A percentile compares a stretch with the other conserved stretches of the same genome.
phyloP scores from a whole-genome alignment of 2,329 filamentous ascomycete species.

The Aspergillus nomiae region DNA sequence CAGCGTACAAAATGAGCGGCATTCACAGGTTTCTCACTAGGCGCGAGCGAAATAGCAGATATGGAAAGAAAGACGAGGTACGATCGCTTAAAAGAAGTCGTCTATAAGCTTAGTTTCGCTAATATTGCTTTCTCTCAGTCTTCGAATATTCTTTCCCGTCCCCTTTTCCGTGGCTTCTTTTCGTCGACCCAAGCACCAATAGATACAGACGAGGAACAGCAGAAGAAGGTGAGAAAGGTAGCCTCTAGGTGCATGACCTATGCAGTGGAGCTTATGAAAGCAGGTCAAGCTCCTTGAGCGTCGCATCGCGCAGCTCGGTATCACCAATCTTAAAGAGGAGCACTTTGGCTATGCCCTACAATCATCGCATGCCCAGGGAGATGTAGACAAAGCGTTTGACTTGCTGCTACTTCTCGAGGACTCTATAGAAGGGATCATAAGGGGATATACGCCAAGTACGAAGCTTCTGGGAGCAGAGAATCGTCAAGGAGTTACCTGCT shows the following conservation, averaged over 20 bases:
- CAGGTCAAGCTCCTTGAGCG: conserved; percentile 57
- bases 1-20: conserved; percentile 37
- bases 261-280: conserved; percentile 15
- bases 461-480: conserved; percentile 85
- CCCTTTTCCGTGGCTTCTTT: conserved; percentile 35
- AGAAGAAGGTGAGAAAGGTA: conserved; percentile 35
- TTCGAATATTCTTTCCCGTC: conserved; percentile 27
- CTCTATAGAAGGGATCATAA: conserved; percentile 76
- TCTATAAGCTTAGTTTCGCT: conserved; percentile 6
- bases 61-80: conserved; percentile 40
- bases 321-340: conserved; percentile 58
- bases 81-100: neutral
- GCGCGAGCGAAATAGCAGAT: conserved; percentile 37
- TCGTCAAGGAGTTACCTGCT: conserved; percentile 85
- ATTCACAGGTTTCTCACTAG: conserved; percentile 46
- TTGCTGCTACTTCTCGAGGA: conserved; percentile 78
- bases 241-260: neutral
- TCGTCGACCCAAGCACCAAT: conserved; percentile 25
- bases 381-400: conserved; percentile 73
- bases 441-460: conserved; percentile 70
- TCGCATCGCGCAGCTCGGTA: conserved; percentile 55
- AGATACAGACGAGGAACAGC: conserved; percentile 31
- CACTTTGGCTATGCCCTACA: conserved; percentile 66
- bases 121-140: conserved; percentile 20
- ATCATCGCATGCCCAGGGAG: conserved; percentile 66